Percentiles rank a stretch among this genome's conserved stretches.
Conservation (phyloP, 1,284 basidiomycete genomes). For the Ganoderma multipileum region DNA sequence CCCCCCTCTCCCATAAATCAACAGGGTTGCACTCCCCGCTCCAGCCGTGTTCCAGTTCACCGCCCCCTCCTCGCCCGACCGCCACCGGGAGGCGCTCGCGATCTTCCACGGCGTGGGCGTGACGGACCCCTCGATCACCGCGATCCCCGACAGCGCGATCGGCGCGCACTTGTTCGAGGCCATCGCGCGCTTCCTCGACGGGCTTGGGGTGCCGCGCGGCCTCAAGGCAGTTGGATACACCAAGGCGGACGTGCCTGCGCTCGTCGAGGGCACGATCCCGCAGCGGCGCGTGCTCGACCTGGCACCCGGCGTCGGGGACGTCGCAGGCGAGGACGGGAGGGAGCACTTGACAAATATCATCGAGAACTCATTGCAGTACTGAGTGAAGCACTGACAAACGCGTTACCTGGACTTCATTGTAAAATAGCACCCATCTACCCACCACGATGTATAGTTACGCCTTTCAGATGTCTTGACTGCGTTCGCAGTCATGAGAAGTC, state of each 20-base stretch:
- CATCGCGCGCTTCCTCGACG: slow-evolving; percentile 90
- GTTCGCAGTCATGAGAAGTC: too few relatives aligned
- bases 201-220: slow-evolving; percentile 88
- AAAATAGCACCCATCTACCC: background rate
- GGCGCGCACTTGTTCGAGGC: slow-evolving; percentile 87
- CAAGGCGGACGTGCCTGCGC: slow-evolving; percentile 62
- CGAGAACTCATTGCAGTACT: slow-evolving; percentile 79
- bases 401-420: background rate
- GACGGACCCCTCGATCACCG: slow-evolving; percentile 72
- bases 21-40: slow-evolving; percentile 84
- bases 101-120: slow-evolving; percentile 79
- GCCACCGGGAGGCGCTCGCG: slow-evolving; percentile 89
- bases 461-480: background rate
- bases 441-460: background rate
- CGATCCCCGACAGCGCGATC: slow-evolving; percentile 84
- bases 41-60: slow-evolving; percentile 96
- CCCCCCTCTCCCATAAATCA: background rate
- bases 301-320: slow-evolving; percentile 84
- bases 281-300: slow-evolving; percentile 89
- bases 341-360: slow-evolving; percentile 83
- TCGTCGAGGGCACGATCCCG: slow-evolving; percentile 89
- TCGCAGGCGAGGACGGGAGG: slow-evolving; percentile 80
- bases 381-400: slow-evolving; percentile 26
- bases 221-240: slow-evolving; percentile 88
- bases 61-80: slow-evolving; percentile 87